Evolutionary conservation across 2,329 filamentous ascomycete species (phyloP).

Genomic region (Mycogone perniciosa): DNA sequence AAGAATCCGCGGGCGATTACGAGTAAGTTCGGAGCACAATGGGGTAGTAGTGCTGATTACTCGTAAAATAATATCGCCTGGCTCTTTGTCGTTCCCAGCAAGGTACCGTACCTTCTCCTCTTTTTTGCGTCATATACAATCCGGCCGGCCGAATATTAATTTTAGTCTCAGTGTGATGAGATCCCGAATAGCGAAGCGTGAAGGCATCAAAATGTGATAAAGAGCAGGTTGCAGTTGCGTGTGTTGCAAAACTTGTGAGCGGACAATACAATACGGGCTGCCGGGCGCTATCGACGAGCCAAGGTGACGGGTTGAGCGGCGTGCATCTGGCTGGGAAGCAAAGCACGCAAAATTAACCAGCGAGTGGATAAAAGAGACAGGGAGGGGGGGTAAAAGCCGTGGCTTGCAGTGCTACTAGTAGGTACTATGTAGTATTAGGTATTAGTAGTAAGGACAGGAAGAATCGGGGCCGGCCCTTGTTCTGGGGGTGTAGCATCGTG

Average conservation of each 20-base stretch:
- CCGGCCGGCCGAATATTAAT: slow-evolving; percentile 11
- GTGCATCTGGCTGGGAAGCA: slow-evolving; percentile 11
- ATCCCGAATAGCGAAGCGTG: slow-evolving; percentile 4
- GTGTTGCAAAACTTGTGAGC: slow-evolving; percentile 1
- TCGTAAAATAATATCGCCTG: not conserved
- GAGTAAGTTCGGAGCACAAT: no score
- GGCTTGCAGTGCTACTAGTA: slow-evolving; percentile 8
- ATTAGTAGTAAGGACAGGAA: slow-evolving; percentile 6
- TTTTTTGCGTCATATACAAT: slow-evolving; percentile 5
- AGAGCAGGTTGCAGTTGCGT: not conserved
- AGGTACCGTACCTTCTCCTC: not conserved
- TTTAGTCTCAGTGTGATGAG: slow-evolving; percentile 8
- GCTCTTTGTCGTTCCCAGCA: slow-evolving; percentile 5
- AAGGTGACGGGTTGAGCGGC: slow-evolving; percentile 13
- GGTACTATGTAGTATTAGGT: slow-evolving; percentile 12
- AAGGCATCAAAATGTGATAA: slow-evolving; percentile 2
- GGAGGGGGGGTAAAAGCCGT: slow-evolving; percentile 8
- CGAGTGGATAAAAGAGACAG: slow-evolving; percentile 10
- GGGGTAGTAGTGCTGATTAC: no score
- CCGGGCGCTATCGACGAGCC: slow-evolving; percentile 14
- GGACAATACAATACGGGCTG: slow-evolving; percentile 2
- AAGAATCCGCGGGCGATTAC: no score
- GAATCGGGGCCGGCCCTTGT: not conserved
- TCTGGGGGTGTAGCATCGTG: no score
- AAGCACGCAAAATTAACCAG: slow-evolving; percentile 4